Evolutionary conservation across 805 yeast genomes (phyloP).

Genomic region (Cyberlindnera lachancei): DNA sequence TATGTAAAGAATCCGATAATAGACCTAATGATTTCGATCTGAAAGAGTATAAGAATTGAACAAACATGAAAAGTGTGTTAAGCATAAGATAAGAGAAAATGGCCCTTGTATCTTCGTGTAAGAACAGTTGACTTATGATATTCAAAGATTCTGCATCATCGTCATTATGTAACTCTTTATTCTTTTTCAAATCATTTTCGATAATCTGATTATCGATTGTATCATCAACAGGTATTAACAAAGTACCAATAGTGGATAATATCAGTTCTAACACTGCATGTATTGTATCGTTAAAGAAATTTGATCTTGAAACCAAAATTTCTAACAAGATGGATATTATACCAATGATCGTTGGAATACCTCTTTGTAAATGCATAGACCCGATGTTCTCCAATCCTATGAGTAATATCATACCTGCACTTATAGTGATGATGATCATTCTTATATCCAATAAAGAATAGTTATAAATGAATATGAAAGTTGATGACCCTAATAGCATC

Average conservation of each 20-base stretch:
- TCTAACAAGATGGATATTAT: slow-evolving; percentile 27
- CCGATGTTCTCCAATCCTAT: too few species aligned
- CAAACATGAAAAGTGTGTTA: slow-evolving; percentile 89
- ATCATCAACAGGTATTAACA: slow-evolving; percentile 11
- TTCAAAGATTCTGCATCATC: too few species aligned
- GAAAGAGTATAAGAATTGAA: slow-evolving; percentile 86
- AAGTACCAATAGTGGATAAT: slow-evolving; percentile 6
- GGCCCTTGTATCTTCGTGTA: slow-evolving; percentile 68
- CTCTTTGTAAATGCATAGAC: too few species aligned
- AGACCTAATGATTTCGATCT: slow-evolving; percentile 88
- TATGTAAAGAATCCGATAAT: slow-evolving; percentile 88
- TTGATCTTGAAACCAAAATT: slow-evolving; percentile 26
- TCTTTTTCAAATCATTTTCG: background rate
- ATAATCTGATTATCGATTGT: slow-evolving; percentile 3
- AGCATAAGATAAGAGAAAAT: slow-evolving; percentile 81
- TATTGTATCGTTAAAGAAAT: slow-evolving; percentile 5
- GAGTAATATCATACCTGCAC: too few species aligned
- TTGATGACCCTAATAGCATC: background rate
- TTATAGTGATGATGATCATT: slow-evolving; percentile 20
- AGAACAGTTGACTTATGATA: slow-evolving; percentile 17
- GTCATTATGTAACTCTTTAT: too few species aligned
- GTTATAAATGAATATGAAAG: slow-evolving; percentile 1
- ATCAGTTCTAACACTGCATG: slow-evolving; percentile 11
- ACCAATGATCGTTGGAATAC: slow-evolving; percentile 21
- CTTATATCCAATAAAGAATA: slow-evolving; percentile 10